A percentile compares a stretch with the other conserved stretches of the same genome.
phyloP scores from a whole-genome alignment of 2,329 filamentous ascomycete species.

The Aspergillus neotritici region DNA sequence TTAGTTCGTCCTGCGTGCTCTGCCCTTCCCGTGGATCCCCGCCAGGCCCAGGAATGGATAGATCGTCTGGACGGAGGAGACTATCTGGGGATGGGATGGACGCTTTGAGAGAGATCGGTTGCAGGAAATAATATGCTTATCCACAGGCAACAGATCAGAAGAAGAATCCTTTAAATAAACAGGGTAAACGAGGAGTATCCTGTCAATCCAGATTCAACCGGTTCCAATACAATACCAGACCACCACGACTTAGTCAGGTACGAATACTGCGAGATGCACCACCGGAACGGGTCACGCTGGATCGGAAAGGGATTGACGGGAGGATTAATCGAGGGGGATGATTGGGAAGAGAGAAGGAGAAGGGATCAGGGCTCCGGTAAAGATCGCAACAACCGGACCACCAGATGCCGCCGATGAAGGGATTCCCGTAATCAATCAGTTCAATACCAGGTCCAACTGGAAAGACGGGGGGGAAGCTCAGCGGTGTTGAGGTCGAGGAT shows the following conservation, averaged over 20 bases:
- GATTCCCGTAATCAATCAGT: conserved; percentile 10
- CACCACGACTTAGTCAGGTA: too few species aligned
- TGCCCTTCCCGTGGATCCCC: conserved; percentile 10
- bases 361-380: conserved; percentile 3
- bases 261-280: too few species aligned
- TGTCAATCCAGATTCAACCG: too few species aligned
- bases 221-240: too few species aligned
- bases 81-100: background rate
- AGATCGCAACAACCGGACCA: conserved; percentile 2
- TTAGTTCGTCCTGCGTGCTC: conserved; percentile 8
- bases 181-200: too few species aligned
- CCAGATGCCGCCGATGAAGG: conserved; percentile 11
- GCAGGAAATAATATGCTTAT: background rate
- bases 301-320: too few species aligned
- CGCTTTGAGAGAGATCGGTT: background rate
- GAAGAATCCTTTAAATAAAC: too few species aligned
- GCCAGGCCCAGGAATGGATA: conserved; percentile 8
- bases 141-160: background rate
- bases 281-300: too few species aligned
- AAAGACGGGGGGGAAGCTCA: conserved; percentile 15
- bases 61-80: conserved; percentile 10
- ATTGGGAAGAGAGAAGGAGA: background rate
- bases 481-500: too few species aligned
- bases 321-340: too few species aligned
- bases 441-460: conserved; percentile 14